Evolutionary conservation across 2,329 filamentous ascomycete genomes (phyloP).

Genomic region (Aspergillus neotritici): DNA sequence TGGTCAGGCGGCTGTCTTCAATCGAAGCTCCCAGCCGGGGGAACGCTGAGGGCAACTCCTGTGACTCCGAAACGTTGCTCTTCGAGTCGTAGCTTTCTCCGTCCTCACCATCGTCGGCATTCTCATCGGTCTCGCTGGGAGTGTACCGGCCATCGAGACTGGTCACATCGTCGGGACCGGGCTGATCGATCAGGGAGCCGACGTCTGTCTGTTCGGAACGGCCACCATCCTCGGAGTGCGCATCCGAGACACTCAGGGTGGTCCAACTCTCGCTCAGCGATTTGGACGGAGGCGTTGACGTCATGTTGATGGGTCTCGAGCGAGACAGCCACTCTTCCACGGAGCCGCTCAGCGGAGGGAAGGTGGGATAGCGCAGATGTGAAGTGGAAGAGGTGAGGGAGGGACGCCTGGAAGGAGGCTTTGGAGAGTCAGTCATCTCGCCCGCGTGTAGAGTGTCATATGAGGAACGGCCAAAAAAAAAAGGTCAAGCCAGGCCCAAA

Average conservation of each 20-base stretch:
- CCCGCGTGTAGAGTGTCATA: constrained; percentile 16
- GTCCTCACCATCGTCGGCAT: constrained; percentile 26
- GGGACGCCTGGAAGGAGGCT: constrained; percentile 25
- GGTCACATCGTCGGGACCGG: constrained; percentile 40
- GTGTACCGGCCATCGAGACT: constrained; percentile 39
- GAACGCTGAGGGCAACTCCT: constrained; percentile 26
- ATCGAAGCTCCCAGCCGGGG: constrained; percentile 24
- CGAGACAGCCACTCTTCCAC: constrained; percentile 39
- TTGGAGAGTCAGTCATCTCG: constrained; percentile 36
- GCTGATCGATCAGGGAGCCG: constrained; percentile 40
- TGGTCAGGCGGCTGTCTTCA: constrained; percentile 33
- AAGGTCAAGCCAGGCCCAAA: too few species aligned
- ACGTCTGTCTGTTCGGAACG: constrained; percentile 41
- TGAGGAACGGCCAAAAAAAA: constrained; percentile 10
- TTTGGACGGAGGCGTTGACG: constrained; percentile 27
- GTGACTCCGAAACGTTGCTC: constrained; percentile 25
- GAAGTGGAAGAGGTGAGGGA: constrained; percentile 23
- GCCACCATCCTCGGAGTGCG: constrained; percentile 41
- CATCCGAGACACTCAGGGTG: constrained; percentile 39
- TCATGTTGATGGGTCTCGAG: constrained; percentile 39
- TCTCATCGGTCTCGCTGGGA: constrained; percentile 31
- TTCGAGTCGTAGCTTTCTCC: constrained; percentile 24
- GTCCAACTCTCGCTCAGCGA: constrained; percentile 45
- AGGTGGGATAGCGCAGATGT: constrained; percentile 38
- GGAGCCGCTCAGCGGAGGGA: constrained; percentile 34